Percentiles rank a stretch among this genome's conserved stretches.
Conservation (phyloP, 208 protist species). For the Blechomonas ayalai region DNA sequence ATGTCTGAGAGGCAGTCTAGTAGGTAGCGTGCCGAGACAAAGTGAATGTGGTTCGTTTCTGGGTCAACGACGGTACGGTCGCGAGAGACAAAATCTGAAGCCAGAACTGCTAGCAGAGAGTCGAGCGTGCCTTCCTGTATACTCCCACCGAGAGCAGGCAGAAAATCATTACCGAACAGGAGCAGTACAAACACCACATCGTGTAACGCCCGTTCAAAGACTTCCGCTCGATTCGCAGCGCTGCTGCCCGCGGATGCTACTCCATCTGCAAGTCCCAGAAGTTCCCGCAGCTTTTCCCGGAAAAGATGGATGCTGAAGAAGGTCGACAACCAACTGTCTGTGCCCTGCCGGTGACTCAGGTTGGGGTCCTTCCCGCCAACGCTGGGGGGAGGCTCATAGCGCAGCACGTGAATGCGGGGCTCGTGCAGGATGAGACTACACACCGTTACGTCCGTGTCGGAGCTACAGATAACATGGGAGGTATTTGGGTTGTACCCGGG, state of each 20-base stretch:
- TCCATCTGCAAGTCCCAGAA: conserved; percentile 13
- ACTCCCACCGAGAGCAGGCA: conserved; percentile 92
- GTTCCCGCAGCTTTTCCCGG: conserved; percentile 46
- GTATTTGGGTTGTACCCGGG: conserved; percentile 96
- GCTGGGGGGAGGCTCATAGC: conserved; percentile 91
- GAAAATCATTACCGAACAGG: conserved; percentile 98
- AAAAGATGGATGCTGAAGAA: conserved; percentile 86
- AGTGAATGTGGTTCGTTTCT: conserved; percentile 65
- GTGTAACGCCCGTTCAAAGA: conserved; percentile 81
- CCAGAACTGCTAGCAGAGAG: conserved; percentile 65
- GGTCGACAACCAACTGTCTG: conserved; percentile 66
- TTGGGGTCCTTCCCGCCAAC: conserved; percentile 22
- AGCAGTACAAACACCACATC: conserved; percentile 98
- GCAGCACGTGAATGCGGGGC: conserved; percentile 93
- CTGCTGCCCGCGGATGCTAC: conserved; percentile 1
- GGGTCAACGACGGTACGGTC: conserved; percentile 59
- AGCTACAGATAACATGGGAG: conserved; percentile 97
- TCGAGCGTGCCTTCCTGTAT: conserved; percentile 95
- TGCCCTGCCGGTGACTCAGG: conserved; percentile 6
- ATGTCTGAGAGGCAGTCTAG: conserved; percentile 72
- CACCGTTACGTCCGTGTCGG: conserved; percentile 99
- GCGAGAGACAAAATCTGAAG: conserved; percentile 77
- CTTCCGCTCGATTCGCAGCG: conserved; percentile 3
- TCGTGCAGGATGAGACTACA: conserved; percentile 95
- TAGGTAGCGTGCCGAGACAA: conserved; percentile 66